phyloP scores from a whole-genome alignment of 306 rosid genomes.

The Quercus alba region DNA sequence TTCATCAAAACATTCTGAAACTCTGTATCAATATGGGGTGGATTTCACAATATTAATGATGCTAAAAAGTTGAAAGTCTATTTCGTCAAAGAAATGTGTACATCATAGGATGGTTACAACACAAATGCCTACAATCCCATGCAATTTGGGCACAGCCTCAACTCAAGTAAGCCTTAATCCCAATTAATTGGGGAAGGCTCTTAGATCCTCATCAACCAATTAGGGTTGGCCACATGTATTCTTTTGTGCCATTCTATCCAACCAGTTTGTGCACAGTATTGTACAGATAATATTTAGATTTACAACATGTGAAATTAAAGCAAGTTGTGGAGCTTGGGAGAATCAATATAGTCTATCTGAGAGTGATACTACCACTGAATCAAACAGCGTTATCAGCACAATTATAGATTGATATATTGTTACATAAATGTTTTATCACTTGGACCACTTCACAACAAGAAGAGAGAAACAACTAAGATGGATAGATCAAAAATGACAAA shows the following conservation, averaged over 20 bases:
- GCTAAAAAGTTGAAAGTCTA: background rate
- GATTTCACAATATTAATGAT: background rate
- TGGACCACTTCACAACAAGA: background rate
- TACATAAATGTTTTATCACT: background rate
- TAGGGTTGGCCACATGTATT: background rate
- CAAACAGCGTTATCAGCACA: background rate
- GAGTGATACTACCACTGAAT: background rate
- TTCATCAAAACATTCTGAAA: background rate
- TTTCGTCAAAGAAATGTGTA: background rate
- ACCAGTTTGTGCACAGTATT: background rate
- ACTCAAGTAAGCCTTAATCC: background rate
- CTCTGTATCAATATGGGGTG: background rate
- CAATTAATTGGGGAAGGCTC: background rate
- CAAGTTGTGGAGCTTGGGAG: background rate
- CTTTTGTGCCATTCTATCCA: background rate
- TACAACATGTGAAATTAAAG: background rate
- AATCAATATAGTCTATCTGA: background rate
- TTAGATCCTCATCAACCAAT: background rate
- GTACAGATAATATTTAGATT: background rate
- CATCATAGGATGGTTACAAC: background rate
- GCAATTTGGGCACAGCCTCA: background rate
- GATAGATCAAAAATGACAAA: background rate
- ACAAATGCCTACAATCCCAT: background rate
- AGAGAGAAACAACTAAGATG: background rate
- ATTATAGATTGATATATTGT: background rate